Evolutionary conservation across 352 stramenopile genomes (phyloP).

Genomic region (Phytopythium helicoides): DNA sequence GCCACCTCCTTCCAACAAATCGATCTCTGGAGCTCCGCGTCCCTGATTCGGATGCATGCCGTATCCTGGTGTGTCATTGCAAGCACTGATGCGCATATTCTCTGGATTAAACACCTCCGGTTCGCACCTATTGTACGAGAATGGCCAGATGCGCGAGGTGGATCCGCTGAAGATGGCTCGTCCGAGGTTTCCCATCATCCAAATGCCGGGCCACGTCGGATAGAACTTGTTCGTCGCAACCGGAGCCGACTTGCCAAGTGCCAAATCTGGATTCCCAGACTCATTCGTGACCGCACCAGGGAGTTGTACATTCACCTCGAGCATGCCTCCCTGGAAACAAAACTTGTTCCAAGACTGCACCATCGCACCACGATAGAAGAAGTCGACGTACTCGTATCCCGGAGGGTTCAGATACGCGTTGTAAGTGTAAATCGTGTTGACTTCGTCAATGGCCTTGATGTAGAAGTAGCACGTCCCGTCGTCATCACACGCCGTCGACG

Average conservation of each 20-base stretch:
- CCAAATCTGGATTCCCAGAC: slow-evolving; percentile 42
- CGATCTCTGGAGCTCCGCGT: too few relatives aligned
- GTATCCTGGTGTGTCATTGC: too few relatives aligned
- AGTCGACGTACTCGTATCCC: slow-evolving; percentile 39
- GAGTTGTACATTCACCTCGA: slow-evolving; percentile 88
- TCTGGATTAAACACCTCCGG: slow-evolving; percentile 27
- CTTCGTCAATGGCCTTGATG: slow-evolving; percentile 52
- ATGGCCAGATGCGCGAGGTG: slow-evolving; percentile 93
- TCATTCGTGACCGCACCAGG: slow-evolving; percentile 70
- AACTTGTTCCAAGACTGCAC: slow-evolving; percentile 95
- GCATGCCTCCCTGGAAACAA: slow-evolving; percentile 92
- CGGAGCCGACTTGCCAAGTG: slow-evolving; percentile 27
- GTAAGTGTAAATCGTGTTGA: slow-evolving; percentile 41
- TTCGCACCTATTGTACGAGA: slow-evolving; percentile 91
- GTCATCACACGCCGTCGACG: slow-evolving; percentile 51
- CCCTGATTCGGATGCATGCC: too few relatives aligned
- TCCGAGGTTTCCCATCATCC: slow-evolving; percentile 93
- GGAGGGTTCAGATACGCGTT: slow-evolving; percentile 56
- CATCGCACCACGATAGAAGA: slow-evolving; percentile 75
- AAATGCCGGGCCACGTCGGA: slow-evolving; percentile 90
- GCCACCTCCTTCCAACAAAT: too few relatives aligned
- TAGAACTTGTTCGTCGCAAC: slow-evolving; percentile 62
- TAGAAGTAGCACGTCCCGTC: too few relatives aligned
- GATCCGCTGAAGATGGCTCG: slow-evolving; percentile 89
- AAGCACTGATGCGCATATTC: too few relatives aligned